phyloP scores from a whole-genome alignment of 257 asterid genomes.

The Anisodus tanguticus region DNA sequence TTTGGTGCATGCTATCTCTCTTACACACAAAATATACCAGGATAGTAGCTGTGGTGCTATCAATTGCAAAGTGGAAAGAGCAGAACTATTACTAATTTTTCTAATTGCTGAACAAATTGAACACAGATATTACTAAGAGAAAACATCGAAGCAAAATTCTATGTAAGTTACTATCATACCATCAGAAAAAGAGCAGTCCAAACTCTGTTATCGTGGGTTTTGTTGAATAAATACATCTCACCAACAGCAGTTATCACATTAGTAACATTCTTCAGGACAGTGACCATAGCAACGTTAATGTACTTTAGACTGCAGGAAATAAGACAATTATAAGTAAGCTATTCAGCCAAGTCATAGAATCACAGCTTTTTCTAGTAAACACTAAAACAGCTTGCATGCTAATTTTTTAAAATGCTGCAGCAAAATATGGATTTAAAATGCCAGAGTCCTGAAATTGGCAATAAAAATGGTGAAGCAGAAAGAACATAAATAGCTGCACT shows the following conservation, averaged over 20 bases:
- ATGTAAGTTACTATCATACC: slow-evolving; percentile 51
- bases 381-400: background rate
- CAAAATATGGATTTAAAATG: background rate
- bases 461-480: background rate
- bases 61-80: slow-evolving; percentile 9
- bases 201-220: slow-evolving; percentile 88
- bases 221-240: slow-evolving; percentile 89
- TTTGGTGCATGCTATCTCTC: background rate
- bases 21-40: background rate
- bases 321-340: slow-evolving; percentile 8
- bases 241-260: slow-evolving; percentile 97
- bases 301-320: slow-evolving; percentile 72
- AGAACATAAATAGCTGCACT: background rate
- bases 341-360: background rate
- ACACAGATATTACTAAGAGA: background rate
- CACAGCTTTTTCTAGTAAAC: background rate
- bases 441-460: background rate
- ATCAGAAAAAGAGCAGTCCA: slow-evolving; percentile 97
- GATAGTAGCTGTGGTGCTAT: background rate
- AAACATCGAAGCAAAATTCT: background rate
- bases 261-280: slow-evolving; percentile 97
- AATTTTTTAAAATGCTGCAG: background rate
- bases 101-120: slow-evolving; percentile 7
- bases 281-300: slow-evolving; percentile 97
- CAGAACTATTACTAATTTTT: background rate